Evolutionary conservation across 371 early-diverging fungal genomes (phyloP).

Genomic region (Fennellomyces sp.): DNA sequence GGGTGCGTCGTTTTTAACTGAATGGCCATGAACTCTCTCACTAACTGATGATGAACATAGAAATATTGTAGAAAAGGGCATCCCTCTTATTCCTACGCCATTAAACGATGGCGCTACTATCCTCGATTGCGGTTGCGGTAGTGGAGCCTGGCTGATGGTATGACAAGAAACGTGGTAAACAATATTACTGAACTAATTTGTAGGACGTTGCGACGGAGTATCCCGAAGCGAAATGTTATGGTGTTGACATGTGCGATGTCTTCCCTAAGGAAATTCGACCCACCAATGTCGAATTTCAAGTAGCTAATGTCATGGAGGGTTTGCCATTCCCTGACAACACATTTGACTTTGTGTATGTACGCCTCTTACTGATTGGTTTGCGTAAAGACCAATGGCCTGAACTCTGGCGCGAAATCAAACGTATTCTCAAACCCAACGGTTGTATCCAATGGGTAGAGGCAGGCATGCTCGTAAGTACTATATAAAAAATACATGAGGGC

Average conservation of each 20-base stretch:
- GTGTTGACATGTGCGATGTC: slow-evolving; percentile 56
- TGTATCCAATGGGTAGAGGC: slow-evolving; percentile 57
- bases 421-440: slow-evolving; percentile 62
- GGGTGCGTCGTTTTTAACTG: slow-evolving; percentile 13
- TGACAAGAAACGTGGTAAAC: not conserved
- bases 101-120: slow-evolving; percentile 15
- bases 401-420: slow-evolving; percentile 45
- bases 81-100: slow-evolving; percentile 1
- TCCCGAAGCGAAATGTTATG: slow-evolving; percentile 53
- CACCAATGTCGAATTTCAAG: slow-evolving; percentile 42
- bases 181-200: not conserved
- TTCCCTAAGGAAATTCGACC: slow-evolving; percentile 53
- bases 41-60: not conserved
- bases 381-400: slow-evolving; percentile 53
- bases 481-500: not conserved
- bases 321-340: slow-evolving; percentile 58
- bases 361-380: slow-evolving; percentile 51
- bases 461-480: slow-evolving; percentile 11
- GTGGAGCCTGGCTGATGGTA: slow-evolving; percentile 63
- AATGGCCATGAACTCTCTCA: too few relatives aligned
- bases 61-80: slow-evolving; percentile 7
- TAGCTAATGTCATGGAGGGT: slow-evolving; percentile 47
- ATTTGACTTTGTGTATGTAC: slow-evolving; percentile 61
- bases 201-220: slow-evolving; percentile 63
- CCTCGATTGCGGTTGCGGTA: slow-evolving; percentile 24